Conservation (phyloP, 2,329 filamentous ascomycete species). For the Sclerotinia glacialis region DNA sequence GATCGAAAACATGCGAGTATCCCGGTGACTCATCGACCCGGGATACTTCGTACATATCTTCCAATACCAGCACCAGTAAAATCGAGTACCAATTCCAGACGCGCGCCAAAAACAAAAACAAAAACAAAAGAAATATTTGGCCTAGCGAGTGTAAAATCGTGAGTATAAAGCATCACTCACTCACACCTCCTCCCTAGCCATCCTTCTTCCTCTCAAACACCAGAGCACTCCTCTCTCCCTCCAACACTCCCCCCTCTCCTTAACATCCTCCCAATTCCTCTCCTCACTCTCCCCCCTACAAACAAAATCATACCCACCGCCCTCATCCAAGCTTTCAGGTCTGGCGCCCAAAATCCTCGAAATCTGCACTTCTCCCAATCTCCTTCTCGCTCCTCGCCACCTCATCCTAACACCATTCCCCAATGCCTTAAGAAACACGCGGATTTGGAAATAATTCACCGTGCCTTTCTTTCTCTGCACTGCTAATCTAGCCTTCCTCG, state of each 20-base stretch:
- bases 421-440: not conserved
- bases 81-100: not conserved
- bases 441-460: not conserved
- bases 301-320: not conserved
- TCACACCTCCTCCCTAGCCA: not conserved
- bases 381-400: not conserved
- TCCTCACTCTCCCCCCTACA: slow-evolving; percentile 1
- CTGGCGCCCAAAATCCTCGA: not conserved
- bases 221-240: not conserved
- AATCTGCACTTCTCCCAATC: not conserved
- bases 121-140: not conserved
- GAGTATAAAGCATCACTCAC: not conserved
- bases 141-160: not conserved
- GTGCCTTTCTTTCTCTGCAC: not conserved
- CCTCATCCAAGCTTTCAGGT: no score
- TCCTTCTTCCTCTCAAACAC: not conserved
- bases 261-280: not conserved
- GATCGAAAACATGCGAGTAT: not conserved
- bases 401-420: not conserved
- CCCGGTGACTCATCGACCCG: not conserved
- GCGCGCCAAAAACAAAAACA: not conserved
- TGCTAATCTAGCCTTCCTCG: not conserved
- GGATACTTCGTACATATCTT: not conserved
- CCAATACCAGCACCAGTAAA: not conserved
- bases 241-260: not conserved